Conservation (phyloP, 2,329 filamentous ascomycete species). For the Botrytis fragariae region DNA sequence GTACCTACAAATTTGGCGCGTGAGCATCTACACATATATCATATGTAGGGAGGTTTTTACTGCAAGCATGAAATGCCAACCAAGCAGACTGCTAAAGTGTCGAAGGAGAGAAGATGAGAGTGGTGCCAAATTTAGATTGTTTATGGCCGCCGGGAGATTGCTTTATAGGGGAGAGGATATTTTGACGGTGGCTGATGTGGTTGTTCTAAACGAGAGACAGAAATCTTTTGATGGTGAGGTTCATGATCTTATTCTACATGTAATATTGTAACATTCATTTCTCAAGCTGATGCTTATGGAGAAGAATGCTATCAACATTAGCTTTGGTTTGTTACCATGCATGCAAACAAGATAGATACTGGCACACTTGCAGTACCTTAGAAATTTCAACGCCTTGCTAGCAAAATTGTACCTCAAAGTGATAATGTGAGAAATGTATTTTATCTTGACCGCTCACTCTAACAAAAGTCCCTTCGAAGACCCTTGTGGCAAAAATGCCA, state of each 20-base stretch:
- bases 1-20: not conserved
- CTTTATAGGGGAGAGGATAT: constrained; percentile 10
- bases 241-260: not conserved
- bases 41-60: constrained; percentile 12
- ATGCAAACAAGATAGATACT: constrained; percentile 8
- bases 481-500: not conserved
- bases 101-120: constrained; percentile 13
- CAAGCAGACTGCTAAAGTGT: constrained; percentile 6
- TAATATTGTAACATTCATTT: not conserved
- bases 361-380: constrained; percentile 13
- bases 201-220: not conserved
- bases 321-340: not conserved
- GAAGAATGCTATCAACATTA: not conserved
- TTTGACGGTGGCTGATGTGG: constrained; percentile 4
- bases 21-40: constrained; percentile 11
- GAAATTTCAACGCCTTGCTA: constrained; percentile 10
- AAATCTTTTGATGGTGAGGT: constrained; percentile 14
- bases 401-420: not conserved
- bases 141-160: constrained; percentile 13
- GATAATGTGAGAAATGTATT: not conserved
- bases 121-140: constrained; percentile 18
- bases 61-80: constrained; percentile 11
- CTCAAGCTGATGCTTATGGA: not conserved
- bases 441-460: not conserved
- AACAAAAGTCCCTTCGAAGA: not conserved